Percentiles rank a stretch among this genome's conserved stretches.
These are phyloP conservation scores for Plasmodium berghei DNA, from an alignment of 169 alveolate genomes.

Conservation along the genomic window DNA sequence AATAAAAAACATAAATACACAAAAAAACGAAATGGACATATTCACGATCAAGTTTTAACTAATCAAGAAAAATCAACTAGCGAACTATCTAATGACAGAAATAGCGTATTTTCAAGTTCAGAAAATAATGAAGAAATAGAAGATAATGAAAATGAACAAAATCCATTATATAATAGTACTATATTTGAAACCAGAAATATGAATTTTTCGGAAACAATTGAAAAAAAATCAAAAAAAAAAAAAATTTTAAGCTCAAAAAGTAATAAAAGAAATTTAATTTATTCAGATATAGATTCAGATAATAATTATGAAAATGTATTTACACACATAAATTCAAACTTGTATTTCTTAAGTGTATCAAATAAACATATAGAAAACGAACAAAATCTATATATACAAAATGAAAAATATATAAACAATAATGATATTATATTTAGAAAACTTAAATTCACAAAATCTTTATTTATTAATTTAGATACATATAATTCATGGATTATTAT, in stretches of 20 bases:
- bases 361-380: slow-evolving; percentile 74
- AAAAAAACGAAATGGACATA: slow-evolving; percentile 3
- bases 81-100: not conserved
- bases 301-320: slow-evolving; percentile 67
- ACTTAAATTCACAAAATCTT: slow-evolving; percentile 33
- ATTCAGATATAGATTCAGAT: slow-evolving; percentile 73
- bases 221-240: slow-evolving; percentile 30
- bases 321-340: slow-evolving; percentile 62
- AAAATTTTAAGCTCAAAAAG: not conserved
- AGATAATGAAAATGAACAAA: slow-evolving; percentile 2
- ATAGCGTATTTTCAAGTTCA: slow-evolving; percentile 23
- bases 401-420: slow-evolving; percentile 39
- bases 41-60: not conserved
- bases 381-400: slow-evolving; percentile 49
- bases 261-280: slow-evolving; percentile 27
- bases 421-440: slow-evolving; percentile 58
- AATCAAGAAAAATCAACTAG: slow-evolving; percentile 12
- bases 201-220: slow-evolving; percentile 19
- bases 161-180: slow-evolving; percentile 71
- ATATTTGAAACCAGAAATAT: slow-evolving; percentile 67
- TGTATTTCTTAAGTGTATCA: slow-evolving; percentile 64
- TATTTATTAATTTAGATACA: slow-evolving; percentile 52
- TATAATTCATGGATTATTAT: slow-evolving; percentile 63
- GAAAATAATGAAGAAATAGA: slow-evolving; percentile 7
- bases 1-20: slow-evolving; percentile 10